Percentiles rank a stretch among this genome's conserved stretches.
Evolutionary conservation across 2,329 filamentous ascomycete genomes (phyloP).

Genomic region (Thelonectria discophora): DNA sequence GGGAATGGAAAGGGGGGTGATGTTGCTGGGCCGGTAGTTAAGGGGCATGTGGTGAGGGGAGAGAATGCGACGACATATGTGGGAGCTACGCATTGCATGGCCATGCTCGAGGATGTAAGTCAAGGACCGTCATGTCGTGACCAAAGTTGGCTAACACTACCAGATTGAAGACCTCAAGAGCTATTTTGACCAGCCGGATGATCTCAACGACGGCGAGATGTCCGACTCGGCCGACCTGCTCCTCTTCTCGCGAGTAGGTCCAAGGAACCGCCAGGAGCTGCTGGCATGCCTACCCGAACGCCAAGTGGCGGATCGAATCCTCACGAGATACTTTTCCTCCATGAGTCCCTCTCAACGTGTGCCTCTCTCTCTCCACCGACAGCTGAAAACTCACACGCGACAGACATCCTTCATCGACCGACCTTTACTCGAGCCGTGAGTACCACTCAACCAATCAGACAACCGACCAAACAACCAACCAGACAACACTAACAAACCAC

Average conservation of each 20-base stretch:
- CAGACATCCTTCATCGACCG: slow-evolving; percentile 63
- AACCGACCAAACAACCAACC: neutral
- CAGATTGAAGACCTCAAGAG: slow-evolving; percentile 68
- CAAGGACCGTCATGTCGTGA: neutral
- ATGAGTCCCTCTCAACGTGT: slow-evolving; percentile 62
- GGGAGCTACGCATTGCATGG: slow-evolving; percentile 68
- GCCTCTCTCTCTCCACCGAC: slow-evolving; percentile 27
- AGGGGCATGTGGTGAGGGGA: slow-evolving; percentile 56
- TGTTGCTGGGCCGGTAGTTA: slow-evolving; percentile 36
- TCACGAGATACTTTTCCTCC: slow-evolving; percentile 63
- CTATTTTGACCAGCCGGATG: slow-evolving; percentile 62
- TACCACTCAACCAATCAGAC: neutral
- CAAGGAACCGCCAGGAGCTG: slow-evolving; percentile 56
- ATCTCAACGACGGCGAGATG: slow-evolving; percentile 46
- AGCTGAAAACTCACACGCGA: slow-evolving; percentile 22
- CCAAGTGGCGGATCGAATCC: slow-evolving; percentile 57
- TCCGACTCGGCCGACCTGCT: slow-evolving; percentile 54
- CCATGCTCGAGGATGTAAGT: slow-evolving; percentile 67
- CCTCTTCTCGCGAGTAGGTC: slow-evolving; percentile 51
- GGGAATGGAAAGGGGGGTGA: slow-evolving; percentile 18
- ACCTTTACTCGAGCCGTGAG: slow-evolving; percentile 57
- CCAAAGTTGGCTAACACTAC: slow-evolving; percentile 21
- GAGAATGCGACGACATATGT: slow-evolving; percentile 60
- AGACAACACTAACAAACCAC: slow-evolving; percentile 14
- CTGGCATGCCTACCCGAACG: slow-evolving; percentile 58